phyloP scores from a whole-genome alignment of 2,329 filamentous ascomycete genomes.

The Raffaelea deltoideospora region DNA sequence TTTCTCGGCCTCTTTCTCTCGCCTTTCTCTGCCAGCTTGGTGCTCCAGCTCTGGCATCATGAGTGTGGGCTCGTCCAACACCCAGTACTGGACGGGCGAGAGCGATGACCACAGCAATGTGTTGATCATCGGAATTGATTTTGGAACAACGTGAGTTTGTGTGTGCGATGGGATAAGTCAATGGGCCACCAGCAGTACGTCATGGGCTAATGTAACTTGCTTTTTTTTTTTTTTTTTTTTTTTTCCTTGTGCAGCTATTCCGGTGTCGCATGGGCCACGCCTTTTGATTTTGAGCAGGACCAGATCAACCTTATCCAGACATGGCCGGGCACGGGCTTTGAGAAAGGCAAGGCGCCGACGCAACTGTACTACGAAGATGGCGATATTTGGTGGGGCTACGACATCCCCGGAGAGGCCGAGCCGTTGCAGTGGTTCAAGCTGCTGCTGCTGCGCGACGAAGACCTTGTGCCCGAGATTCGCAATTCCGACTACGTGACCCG shows the following conservation, averaged over 20 bases:
- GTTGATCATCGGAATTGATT: constrained; percentile 7
- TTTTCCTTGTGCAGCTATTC: background rate
- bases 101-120: constrained; percentile 4
- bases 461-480: constrained; percentile 4
- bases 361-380: constrained; percentile 6
- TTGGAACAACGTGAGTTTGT: constrained; percentile 6
- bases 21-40: too few relatives aligned
- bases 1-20: too few relatives aligned
- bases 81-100: constrained; percentile 3
- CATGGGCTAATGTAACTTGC: too few relatives aligned
- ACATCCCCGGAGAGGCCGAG: constrained; percentile 4
- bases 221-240: too few relatives aligned
- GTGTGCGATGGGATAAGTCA: too few relatives aligned
- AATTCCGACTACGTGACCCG: constrained; percentile 3
- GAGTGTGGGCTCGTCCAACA: too few relatives aligned
- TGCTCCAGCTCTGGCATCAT: too few relatives aligned
- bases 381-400: constrained; percentile 8
- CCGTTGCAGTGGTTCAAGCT: constrained; percentile 9
- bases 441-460: constrained; percentile 5
- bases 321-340: constrained; percentile 10
- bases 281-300: constrained; percentile 4
- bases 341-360: constrained; percentile 8
- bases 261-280: constrained; percentile 7
- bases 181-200: too few relatives aligned
- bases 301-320: constrained; percentile 6